phyloP scores from a whole-genome alignment of 768 basidiomycete genomes.

The Dentipellis sp. region DNA sequence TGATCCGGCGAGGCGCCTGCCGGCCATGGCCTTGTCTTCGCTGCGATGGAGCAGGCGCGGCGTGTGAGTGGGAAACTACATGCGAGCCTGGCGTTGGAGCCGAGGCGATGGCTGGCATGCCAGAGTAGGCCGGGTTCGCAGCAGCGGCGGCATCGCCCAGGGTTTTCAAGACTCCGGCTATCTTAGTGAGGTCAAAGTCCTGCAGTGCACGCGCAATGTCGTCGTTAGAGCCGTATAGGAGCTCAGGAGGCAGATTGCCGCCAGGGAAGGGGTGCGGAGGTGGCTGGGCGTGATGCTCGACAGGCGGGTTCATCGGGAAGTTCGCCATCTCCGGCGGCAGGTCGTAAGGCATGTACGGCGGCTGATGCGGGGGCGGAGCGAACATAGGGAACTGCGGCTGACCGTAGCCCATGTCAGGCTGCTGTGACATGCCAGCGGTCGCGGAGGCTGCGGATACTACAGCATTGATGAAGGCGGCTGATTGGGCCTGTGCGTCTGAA shows the following conservation, averaged over 20 bases:
- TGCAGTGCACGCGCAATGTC: constrained; percentile 68
- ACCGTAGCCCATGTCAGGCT: constrained; percentile 16
- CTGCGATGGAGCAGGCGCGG: not conserved
- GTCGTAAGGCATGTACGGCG: constrained; percentile 4
- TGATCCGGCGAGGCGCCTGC: not conserved
- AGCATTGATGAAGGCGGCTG: constrained; percentile 52
- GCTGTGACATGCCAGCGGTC: constrained; percentile 18
- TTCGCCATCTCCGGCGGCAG: not conserved
- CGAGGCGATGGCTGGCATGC: constrained; percentile 5
- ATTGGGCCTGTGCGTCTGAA: constrained; percentile 11
- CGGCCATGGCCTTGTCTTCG: not conserved
- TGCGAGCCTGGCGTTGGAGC: not conserved
- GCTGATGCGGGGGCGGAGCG: constrained; percentile 6
- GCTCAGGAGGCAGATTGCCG: constrained; percentile 21
- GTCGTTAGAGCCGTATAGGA: constrained; percentile 51
- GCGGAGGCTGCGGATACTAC: constrained; percentile 59
- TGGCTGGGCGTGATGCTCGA: constrained; percentile 26
- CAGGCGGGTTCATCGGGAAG: not conserved
- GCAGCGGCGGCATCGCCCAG: constrained; percentile 49
- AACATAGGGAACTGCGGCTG: constrained; percentile 13
- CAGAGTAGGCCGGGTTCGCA: constrained; percentile 24
- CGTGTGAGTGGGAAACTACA: not conserved
- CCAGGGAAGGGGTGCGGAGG: constrained; percentile 5
- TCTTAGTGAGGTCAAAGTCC: constrained; percentile 62
- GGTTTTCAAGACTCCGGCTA: constrained; percentile 56